Evolutionary conservation across 352 stramenopile species (phyloP).

Genomic region (Globisporangium yorkense): DNA sequence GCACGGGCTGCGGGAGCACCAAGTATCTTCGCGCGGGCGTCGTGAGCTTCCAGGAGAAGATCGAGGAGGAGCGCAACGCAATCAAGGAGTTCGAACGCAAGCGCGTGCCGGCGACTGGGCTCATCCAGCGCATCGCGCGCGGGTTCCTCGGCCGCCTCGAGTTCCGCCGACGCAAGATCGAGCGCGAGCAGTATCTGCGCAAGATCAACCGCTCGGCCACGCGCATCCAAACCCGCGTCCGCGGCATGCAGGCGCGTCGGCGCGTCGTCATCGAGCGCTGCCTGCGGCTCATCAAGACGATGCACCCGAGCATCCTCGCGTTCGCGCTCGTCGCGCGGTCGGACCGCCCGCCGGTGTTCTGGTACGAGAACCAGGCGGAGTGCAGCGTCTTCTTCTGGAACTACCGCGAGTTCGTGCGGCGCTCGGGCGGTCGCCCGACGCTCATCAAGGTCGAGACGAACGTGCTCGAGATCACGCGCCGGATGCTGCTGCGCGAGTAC

Average conservation of each 20-base stretch:
- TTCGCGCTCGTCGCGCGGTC: conserved; percentile 27
- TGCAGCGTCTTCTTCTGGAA: conserved; percentile 62
- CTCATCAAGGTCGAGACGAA: conserved; percentile 74
- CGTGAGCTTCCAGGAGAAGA: conserved; percentile 74
- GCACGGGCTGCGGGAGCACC: conserved; percentile 57
- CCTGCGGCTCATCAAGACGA: conserved; percentile 43
- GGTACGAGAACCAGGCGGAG: conserved; percentile 64
- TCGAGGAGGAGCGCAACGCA: conserved; percentile 49
- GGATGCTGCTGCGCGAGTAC: conserved; percentile 60
- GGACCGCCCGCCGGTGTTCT: conserved; percentile 58
- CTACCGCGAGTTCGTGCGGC: conserved; percentile 72
- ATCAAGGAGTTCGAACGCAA: conserved; percentile 65
- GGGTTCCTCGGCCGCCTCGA: conserved; percentile 57
- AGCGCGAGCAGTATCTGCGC: conserved; percentile 38
- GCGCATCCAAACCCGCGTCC: conserved; percentile 50
- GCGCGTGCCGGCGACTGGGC: conserved; percentile 36
- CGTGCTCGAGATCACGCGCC: conserved; percentile 56
- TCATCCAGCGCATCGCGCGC: conserved; percentile 57
- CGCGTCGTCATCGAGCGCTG: conserved; percentile 62
- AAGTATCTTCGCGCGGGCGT: conserved; percentile 64
- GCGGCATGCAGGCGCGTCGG: conserved; percentile 52
- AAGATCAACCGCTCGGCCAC: conserved; percentile 47
- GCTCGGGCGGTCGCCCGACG: conserved; percentile 43
- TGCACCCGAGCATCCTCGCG: conserved; percentile 46
- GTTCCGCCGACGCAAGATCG: conserved; percentile 38